phyloP scores from a whole-genome alignment of 805 yeast genomes.

The Kazachstania psychrophila region DNA sequence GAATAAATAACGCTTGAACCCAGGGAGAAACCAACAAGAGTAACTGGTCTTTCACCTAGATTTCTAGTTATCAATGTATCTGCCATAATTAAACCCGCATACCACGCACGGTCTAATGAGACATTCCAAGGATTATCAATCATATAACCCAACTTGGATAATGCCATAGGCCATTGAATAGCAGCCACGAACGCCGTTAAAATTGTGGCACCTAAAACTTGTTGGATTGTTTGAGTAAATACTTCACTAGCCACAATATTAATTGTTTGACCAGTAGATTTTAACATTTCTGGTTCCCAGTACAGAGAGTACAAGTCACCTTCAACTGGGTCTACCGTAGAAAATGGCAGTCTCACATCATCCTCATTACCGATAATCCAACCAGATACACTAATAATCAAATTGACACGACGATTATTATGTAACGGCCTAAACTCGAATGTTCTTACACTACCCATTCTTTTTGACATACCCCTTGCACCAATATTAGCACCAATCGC shows the following conservation, averaged over 20 bases:
- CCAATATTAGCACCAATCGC: slow-evolving; percentile 89
- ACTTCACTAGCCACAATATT: slow-evolving; percentile 90
- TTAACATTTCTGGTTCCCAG: slow-evolving; percentile 98
- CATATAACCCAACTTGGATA: slow-evolving; percentile 79
- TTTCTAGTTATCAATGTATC: slow-evolving; percentile 82
- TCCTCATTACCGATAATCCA: slow-evolving; percentile 96
- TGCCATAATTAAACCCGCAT: slow-evolving; percentile 84
- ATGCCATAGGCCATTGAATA: slow-evolving; percentile 82
- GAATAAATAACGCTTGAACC: slow-evolving; percentile 91
- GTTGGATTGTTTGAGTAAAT: slow-evolving; percentile 86
- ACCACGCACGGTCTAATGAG: slow-evolving; percentile 93
- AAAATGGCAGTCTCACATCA: slow-evolving; percentile 92
- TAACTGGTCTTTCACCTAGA: slow-evolving; percentile 85
- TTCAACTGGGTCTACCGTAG: slow-evolving; percentile 95
- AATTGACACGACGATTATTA: slow-evolving; percentile 78
- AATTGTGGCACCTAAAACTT: slow-evolving; percentile 84
- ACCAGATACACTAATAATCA: slow-evolving; percentile 85
- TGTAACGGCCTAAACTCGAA: slow-evolving; percentile 91
- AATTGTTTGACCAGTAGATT: slow-evolving; percentile 93
- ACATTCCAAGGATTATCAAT: slow-evolving; percentile 98
- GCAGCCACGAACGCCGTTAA: slow-evolving; percentile 87
- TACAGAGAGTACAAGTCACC: slow-evolving; percentile 86
- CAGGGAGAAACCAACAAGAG: slow-evolving; percentile 84
- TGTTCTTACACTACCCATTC: slow-evolving; percentile 88
- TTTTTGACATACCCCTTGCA: slow-evolving; percentile 66